phyloP scores from a whole-genome alignment of 169 alveolate genomes.

The Cryptosporidium xiaoi region DNA sequence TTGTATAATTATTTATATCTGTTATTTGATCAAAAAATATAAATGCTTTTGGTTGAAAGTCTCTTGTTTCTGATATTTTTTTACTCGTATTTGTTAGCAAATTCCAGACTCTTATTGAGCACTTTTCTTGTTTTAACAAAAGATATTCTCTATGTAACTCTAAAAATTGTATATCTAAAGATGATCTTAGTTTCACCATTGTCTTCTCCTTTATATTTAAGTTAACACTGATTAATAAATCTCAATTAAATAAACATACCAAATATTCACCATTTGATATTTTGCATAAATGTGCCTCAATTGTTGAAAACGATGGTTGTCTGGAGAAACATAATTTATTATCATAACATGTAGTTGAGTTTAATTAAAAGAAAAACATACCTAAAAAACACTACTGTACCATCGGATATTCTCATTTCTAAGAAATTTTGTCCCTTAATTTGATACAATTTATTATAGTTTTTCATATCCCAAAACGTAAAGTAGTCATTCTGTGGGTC shows the following conservation, averaged over 20 bases:
- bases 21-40: slow-evolving; percentile 66
- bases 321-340: slow-evolving; percentile 15
- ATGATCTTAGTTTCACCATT: slow-evolving; percentile 61
- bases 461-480: slow-evolving; percentile 72
- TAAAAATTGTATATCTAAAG: slow-evolving; percentile 64
- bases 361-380: not conserved
- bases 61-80: slow-evolving; percentile 58
- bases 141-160: slow-evolving; percentile 70
- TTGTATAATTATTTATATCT: slow-evolving; percentile 43
- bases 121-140: slow-evolving; percentile 53
- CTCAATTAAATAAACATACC: slow-evolving; percentile 15
- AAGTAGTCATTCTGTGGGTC: slow-evolving; percentile 71
- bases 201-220: slow-evolving; percentile 38
- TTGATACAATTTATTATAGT: slow-evolving; percentile 59
- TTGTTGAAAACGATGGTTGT: slow-evolving; percentile 72
- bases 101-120: slow-evolving; percentile 70
- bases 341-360: not conserved
- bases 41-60: slow-evolving; percentile 73
- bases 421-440: slow-evolving; percentile 58
- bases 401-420: slow-evolving; percentile 74
- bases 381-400: slow-evolving; percentile 70
- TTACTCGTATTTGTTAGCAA: slow-evolving; percentile 34
- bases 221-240: too few relatives aligned
- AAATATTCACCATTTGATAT: slow-evolving; percentile 50
- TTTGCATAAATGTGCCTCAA: slow-evolving; percentile 69